Evolutionary conservation across 2,329 filamentous ascomycete species (phyloP).

Genomic region (Penicillium sp.): DNA sequence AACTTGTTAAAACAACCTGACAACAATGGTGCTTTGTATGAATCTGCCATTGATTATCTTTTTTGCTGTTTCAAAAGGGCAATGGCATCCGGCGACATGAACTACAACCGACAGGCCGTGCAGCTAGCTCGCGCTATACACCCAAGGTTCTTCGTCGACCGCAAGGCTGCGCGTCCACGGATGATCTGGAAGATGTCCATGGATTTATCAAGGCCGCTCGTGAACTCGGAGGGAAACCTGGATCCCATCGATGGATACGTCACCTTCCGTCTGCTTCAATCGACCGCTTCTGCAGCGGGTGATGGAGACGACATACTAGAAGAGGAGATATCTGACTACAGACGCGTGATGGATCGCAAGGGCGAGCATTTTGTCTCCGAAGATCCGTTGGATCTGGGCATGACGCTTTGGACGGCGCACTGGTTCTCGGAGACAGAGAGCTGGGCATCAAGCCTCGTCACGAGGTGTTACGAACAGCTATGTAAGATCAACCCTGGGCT

Average conservation of each 20-base stretch:
- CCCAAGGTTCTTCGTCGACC: slow-evolving; percentile 52
- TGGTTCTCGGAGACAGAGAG: slow-evolving; percentile 50
- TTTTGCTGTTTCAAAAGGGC: no score
- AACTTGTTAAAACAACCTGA: no score
- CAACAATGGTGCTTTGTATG: no score
- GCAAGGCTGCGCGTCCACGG: slow-evolving; percentile 33
- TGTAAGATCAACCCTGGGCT: slow-evolving; percentile 27
- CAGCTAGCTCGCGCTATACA: slow-evolving; percentile 57
- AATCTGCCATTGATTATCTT: no score
- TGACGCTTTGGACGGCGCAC: slow-evolving; percentile 60
- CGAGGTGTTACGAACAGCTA: slow-evolving; percentile 39
- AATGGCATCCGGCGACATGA: slow-evolving; percentile 47
- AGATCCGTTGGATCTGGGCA: slow-evolving; percentile 60
- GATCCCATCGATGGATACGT: slow-evolving; percentile 59
- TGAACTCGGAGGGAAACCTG: slow-evolving; percentile 56
- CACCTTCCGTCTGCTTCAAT: slow-evolving; percentile 52
- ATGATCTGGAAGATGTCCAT: slow-evolving; percentile 61
- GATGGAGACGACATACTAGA: slow-evolving; percentile 40
- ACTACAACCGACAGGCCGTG: slow-evolving; percentile 55
- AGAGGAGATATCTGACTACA: slow-evolving; percentile 57
- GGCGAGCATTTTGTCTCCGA: slow-evolving; percentile 48
- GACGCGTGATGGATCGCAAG: slow-evolving; percentile 49
- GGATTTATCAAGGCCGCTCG: slow-evolving; percentile 51
- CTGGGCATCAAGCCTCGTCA: slow-evolving; percentile 50
- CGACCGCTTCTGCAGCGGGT: slow-evolving; percentile 36